These are phyloP conservation scores for Pyrenochaeta sp. DNA, from an alignment of 2,329 filamentous ascomycete species.

Conservation along the genomic window DNA sequence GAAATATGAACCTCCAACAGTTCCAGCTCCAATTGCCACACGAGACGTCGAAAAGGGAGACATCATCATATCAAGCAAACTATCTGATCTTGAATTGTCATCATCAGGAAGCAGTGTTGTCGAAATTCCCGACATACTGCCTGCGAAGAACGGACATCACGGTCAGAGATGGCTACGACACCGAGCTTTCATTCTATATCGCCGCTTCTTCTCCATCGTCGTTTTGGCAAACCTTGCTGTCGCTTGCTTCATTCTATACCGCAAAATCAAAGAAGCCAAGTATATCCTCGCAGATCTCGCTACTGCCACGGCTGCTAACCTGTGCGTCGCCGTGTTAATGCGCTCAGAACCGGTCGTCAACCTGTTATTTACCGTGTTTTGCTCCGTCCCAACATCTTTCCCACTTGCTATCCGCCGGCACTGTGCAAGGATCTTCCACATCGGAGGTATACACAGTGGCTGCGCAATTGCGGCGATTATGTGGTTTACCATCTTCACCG, in stretches of 20 bases:
- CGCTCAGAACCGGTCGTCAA: conserved; percentile 50
- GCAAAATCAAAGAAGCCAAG: conserved; percentile 24
- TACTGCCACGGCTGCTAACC: conserved; percentile 51
- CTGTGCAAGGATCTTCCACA: conserved; percentile 47
- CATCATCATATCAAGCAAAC: conserved; percentile 14
- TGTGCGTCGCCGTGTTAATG: conserved; percentile 43
- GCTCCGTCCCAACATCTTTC: conserved; percentile 40
- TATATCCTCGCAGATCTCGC: conserved; percentile 39
- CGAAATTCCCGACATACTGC: conserved; percentile 27
- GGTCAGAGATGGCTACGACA: conserved; percentile 44
- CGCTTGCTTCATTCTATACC: conserved; percentile 37
- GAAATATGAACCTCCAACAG: neutral
- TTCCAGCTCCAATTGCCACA: neutral
- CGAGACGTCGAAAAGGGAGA: conserved; percentile 18
- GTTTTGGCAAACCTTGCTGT: conserved; percentile 36
- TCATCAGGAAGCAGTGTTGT: conserved; percentile 21
- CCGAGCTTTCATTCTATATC: conserved; percentile 42
- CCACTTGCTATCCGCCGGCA: conserved; percentile 44
- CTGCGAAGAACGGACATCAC: conserved; percentile 34
- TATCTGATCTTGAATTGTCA: conserved; percentile 15
- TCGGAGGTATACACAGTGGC: conserved; percentile 49
- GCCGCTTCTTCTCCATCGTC: conserved; percentile 40
- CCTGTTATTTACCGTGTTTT: conserved; percentile 45
- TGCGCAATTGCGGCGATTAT: conserved; percentile 44
- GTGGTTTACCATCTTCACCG: conserved; percentile 57